A percentile compares a stretch with the other conserved stretches of the same genome.
These are phyloP conservation scores for Neurospora sp. DNA, from an alignment of 495 filamentous ascomycete genomes.

Conservation along the genomic window DNA sequence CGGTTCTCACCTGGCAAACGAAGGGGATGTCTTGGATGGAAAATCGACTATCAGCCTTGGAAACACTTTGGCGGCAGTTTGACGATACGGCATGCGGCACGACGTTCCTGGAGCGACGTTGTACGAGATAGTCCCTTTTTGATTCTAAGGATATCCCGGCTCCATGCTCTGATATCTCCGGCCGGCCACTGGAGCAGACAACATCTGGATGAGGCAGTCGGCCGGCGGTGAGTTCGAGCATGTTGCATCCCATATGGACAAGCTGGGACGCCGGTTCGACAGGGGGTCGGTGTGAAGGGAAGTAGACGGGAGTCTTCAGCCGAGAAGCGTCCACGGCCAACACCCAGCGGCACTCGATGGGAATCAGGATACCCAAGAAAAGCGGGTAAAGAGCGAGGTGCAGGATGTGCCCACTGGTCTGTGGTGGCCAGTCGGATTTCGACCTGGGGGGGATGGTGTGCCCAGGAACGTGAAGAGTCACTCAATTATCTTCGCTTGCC, in stretches of 20 bases:
- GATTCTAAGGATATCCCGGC: neutral
- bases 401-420: neutral
- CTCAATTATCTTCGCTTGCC: neutral
- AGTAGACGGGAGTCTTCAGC: constrained; percentile 10
- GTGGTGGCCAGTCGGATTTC: neutral
- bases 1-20: neutral
- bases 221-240: neutral
- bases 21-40: neutral
- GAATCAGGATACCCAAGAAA: neutral
- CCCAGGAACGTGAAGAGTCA: neutral
- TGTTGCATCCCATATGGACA: neutral
- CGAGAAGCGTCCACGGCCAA: constrained; percentile 6
- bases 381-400: neutral
- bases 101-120: neutral
- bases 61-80: neutral
- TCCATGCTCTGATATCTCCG: neutral
- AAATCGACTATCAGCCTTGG: neutral
- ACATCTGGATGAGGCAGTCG: neutral
- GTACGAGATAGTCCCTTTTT: neutral
- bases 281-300: neutral
- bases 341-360: neutral
- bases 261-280: neutral
- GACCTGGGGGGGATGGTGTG: neutral
- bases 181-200: neutral
- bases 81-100: neutral